Base-by-base conservation (phyloP, 306 rosid genomes). In the Quercus parvula region DNA sequence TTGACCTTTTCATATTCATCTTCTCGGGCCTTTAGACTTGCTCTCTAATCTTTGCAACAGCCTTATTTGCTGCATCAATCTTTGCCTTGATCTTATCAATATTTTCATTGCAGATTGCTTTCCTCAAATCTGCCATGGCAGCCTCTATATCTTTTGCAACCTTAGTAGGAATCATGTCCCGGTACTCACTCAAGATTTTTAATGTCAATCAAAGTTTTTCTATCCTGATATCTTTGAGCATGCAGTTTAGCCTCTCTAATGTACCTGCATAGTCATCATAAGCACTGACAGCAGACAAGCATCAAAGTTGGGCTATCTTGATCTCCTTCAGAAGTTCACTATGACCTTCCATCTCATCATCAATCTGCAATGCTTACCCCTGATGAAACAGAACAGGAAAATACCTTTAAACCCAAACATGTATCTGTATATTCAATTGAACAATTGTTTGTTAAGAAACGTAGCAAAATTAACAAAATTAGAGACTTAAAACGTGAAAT, bases 281-380 rank as follows among this genome's bases (percentile, higher is more conserved):
- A 38, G 44, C 44, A 38, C 10, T 0, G 44, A 38, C 44, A 38
- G 44, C 44, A 38, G 44, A 38, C 44, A 38, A 38, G 44, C 44
- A 38, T 38, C 44, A 38, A 38, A 38, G 92, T 91, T 5, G 98
- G 97, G 85, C 78, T 88, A 78, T 90, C 99, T 83, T 92, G 94
- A 95, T 84, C 91, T 92, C 99, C 91, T 90, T 90, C 73, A 95
- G 91, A 85, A 94, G 96, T 9, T 87, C 92, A 83, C 25, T 78
- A 80, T 90, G 93, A 79, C 79, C 87, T 85, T 91, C 97, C 97
- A 95, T 92, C 86, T 92, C 99, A 77, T 91, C 96, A 87, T 92
- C 99, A 89, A 92, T 92, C 98, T 92, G 97, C 92, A 94, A 91
- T 79, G 79, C 88, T 88, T 85, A 89, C 72, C 79, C 89, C 82